These are phyloP conservation scores for Hygrophila difformis DNA, from an alignment of 257 asterid species.

Conservation along the genomic window DNA sequence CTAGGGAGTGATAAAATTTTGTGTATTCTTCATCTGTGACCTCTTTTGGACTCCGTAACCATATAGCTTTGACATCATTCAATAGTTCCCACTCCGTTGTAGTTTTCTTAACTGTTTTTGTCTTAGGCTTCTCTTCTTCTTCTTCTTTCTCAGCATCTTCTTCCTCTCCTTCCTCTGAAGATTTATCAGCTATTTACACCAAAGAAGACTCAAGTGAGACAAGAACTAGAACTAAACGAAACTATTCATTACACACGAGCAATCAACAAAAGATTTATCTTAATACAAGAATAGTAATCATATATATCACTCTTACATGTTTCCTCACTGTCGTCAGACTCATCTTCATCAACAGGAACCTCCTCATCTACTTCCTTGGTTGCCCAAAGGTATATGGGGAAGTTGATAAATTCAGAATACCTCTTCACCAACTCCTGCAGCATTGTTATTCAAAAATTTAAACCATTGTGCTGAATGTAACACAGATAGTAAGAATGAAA, in stretches of 20 bases:
- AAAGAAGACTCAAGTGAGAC: constrained; percentile 12
- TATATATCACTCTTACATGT: constrained; percentile 33
- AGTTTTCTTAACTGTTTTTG: constrained; percentile 68
- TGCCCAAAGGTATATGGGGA: constrained; percentile 87
- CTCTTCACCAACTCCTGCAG: constrained; percentile 76
- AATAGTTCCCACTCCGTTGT: constrained; percentile 84
- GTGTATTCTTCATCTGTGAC: constrained; percentile 85
- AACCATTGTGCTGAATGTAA: no score
- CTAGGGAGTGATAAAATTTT: constrained; percentile 72
- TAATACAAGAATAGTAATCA: no score
- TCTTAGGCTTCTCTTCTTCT: constrained; percentile 70
- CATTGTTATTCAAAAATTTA: neutral
- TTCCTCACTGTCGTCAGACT: constrained; percentile 61
- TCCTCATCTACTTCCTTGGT: constrained; percentile 83
- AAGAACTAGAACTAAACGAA: neutral
- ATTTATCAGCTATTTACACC: constrained; percentile 52
- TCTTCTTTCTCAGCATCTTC: constrained; percentile 66
- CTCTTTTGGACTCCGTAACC: constrained; percentile 87
- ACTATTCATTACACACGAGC: neutral
- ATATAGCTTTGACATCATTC: constrained; percentile 88
- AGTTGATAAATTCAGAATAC: constrained; percentile 89
- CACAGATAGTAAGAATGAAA: no score
- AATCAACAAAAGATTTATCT: neutral
- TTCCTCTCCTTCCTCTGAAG: constrained; percentile 65
- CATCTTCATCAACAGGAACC: constrained; percentile 86